Percentiles rank a stretch among this genome's conserved stretches.
Evolutionary conservation across 176 grass and related monocot genomes (phyloP).

Genomic region (Zea luxurians): DNA sequence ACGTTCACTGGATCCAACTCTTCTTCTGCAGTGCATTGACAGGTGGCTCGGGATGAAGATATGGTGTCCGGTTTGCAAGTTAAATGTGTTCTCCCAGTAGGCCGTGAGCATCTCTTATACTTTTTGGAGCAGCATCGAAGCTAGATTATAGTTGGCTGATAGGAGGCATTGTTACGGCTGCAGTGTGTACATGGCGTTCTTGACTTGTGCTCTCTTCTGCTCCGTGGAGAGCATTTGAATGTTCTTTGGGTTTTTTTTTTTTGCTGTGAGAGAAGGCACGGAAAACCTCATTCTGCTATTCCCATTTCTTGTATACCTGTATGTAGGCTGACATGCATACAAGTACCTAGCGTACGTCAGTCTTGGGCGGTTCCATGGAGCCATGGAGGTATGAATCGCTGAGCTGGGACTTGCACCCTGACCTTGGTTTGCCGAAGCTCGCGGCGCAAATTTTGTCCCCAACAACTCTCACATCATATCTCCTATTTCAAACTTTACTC

Average conservation of each 20-base stretch:
- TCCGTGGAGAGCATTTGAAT: neutral
- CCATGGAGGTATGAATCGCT: neutral
- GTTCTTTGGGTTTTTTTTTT: neutral
- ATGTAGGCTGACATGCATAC: neutral
- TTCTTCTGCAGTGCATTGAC: conserved; percentile 73
- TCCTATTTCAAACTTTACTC: no score
- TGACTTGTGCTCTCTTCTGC: neutral
- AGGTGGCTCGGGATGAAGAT: conserved; percentile 71
- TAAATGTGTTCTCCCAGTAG: conserved; percentile 39
- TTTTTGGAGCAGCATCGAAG: conserved; percentile 19
- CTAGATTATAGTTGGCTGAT: conserved; percentile 14
- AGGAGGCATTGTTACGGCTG: neutral
- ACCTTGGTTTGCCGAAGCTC: neutral
- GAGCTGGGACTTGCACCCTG: neutral
- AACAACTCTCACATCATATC: no score
- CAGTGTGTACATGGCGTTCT: neutral
- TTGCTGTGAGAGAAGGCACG: neutral
- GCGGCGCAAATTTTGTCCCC: no score
- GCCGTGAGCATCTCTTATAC: neutral
- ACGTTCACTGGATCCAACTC: conserved; percentile 12
- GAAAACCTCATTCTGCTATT: no score
- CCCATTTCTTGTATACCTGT: no score
- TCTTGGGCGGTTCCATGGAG: neutral
- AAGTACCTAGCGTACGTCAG: neutral
- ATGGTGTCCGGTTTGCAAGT: conserved; percentile 81